Base-by-base conservation (phyloP, 169 alveolate species). In the Ichthyophthirius multifiliis region DNA sequence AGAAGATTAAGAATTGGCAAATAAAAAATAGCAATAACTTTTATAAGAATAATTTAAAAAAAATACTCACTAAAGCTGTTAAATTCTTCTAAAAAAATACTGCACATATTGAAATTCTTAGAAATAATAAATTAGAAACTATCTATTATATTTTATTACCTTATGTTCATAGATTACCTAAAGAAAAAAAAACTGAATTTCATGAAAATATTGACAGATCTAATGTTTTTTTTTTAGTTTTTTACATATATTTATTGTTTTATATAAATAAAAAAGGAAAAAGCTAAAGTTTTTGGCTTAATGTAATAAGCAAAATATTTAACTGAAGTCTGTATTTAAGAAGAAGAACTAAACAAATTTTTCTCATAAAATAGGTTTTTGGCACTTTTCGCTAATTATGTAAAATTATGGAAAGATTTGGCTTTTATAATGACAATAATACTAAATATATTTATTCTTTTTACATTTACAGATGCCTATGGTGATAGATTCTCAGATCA, bases 351-450 rank as follows among this genome's bases (percentile, higher is more conserved):
- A 5, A 67, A 81, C 5, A 71, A 62, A 67, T 43, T 71, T 34
- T 81, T 81, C 31, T 39, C 46, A 44, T 43, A 71, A 73, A 71
- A 81, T 35, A 67, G 55, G 73, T 73, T 45, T 30, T 45, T 81
- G 15, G 79, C 86, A n/a, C 18, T 73, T 1, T 32, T 81, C 3
- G 76, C 86, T 3, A 74, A 67, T 43, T 62, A 81, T 30, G 86
- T 81, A 9, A 41, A 48, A 55, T 27, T 81, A 55, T 81, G 86
- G 86, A 67, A 76, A 55, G 86, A 81, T 35, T 18, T 81, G 13
- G 75, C 86, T 7, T 81, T 81, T 34, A 35, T 81, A 20, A 10
- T 81, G 16, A 81, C 86, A 0, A 12, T 81, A 18, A 39, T 81
- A 10, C 31, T 81, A 41, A 81, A 81, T 35, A 35, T 81, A 5